Evolutionary conservation across 2,329 filamentous ascomycete genomes (phyloP), one percentile per base, ranked within the genome.

Genomic region (Ophiostoma australiae): DNA sequence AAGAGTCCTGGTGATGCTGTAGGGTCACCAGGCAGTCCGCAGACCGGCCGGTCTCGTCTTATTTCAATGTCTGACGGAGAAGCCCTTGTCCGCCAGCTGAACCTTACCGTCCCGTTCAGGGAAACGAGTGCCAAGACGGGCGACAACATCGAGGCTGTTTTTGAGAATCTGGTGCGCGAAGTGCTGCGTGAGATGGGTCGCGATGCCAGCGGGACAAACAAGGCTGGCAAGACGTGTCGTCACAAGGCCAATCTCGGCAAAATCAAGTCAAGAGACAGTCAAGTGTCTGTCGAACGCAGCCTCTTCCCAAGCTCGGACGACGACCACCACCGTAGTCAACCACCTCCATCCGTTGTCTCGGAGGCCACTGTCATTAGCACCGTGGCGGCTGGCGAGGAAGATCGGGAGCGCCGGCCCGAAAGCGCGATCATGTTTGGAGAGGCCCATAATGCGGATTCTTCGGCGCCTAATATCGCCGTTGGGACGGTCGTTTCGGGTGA

Each of bases 61-160:
- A 31, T 69, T 6, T 69, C 68, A 6, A 23, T 20, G 13, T 61
- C 58, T 7, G 58, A 63, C 27, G 58, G 58, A 2, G 58, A 63
- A 63, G 58, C 27, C 23, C 58, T 63, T 63, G 58, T 27, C 1
- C 58, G 27, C 13, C 58, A 33, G 8, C 58, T 63, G 4, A 27
- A 33, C 11, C 58, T 63, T 8, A 27, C 58, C 27, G 58, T 63
- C 13, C 58, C 58, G 11, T 63, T 63, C 13, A 6, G 5, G 27
- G 58, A 63, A 33, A 63, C 58, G 1, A 63, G 58, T 33, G 58
- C 58, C 27, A 31, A 33, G 27, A 33, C 58, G 6, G 58, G 58
- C 23, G 58, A 31, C 27, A 31, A 63, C 1, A 15, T 92, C 15
- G 85, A 87, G 72, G 88, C 89, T 72, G 87, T 90, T 11, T 91